Evolutionary conservation across 1,139 yeast species (phyloP).

Genomic region (Hyphopichia pseudoburtonii): DNA sequence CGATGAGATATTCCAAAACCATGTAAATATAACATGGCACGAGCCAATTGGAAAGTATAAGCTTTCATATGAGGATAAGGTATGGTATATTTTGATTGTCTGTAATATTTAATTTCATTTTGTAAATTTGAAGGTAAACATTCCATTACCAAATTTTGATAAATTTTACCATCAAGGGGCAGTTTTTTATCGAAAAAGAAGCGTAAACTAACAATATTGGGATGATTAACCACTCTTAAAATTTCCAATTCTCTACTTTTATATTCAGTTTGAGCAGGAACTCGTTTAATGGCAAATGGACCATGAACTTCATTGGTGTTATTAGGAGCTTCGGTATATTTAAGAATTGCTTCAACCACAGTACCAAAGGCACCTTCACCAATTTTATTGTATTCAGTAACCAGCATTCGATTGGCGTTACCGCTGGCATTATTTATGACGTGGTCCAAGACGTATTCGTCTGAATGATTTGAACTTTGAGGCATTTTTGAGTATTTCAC

Average conservation of each 20-base stretch:
- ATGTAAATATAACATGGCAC: constrained; percentile 80
- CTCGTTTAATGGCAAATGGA: constrained; percentile 79
- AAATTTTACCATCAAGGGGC: constrained; percentile 58
- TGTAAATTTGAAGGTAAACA: constrained; percentile 80
- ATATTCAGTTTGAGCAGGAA: constrained; percentile 83
- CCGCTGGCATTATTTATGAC: constrained; percentile 63
- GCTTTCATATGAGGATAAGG: constrained; percentile 76
- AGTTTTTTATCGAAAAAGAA: constrained; percentile 67
- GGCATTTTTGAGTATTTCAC: too few species aligned
- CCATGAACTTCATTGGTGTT: constrained; percentile 54
- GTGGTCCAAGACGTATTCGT: constrained; percentile 43
- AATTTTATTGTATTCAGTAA: constrained; percentile 68
- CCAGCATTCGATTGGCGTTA: constrained; percentile 57
- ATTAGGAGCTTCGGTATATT: constrained; percentile 26
- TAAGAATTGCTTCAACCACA: constrained; percentile 69
- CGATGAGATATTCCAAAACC: constrained; percentile 79
- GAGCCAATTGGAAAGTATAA: constrained; percentile 75
- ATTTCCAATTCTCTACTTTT: constrained; percentile 78
- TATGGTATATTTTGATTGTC: constrained; percentile 59
- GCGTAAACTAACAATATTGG: constrained; percentile 68
- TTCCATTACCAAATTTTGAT: constrained; percentile 83
- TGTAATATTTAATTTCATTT: constrained; percentile 68
- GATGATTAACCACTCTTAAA: constrained; percentile 71
- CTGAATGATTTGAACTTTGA: constrained; percentile 7
- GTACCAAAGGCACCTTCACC: constrained; percentile 89